phyloP scores from a whole-genome alignment of 2,329 filamentous ascomycete genomes.

The Sphaerulina musiva region DNA sequence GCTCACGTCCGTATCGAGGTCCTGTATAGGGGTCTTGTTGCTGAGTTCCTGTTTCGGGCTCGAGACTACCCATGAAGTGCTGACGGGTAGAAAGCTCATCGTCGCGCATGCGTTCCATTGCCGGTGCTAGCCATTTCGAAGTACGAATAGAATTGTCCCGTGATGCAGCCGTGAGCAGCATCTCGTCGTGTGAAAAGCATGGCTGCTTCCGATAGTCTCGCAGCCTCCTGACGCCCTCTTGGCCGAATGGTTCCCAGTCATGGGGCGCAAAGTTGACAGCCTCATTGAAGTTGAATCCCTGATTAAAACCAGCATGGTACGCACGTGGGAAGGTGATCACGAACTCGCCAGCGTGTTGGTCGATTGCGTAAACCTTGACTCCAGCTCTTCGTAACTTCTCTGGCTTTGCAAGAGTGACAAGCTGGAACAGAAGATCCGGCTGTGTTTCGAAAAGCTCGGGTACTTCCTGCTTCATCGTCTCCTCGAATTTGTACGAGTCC shows the following conservation, averaged over 20 bases:
- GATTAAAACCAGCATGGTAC: conserved; percentile 97
- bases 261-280: conserved; percentile 94
- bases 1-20: conserved; percentile 43
- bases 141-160: conserved; percentile 76
- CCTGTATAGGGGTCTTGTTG: conserved; percentile 28
- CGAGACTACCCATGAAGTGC: conserved; percentile 55
- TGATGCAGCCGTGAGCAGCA: conserved; percentile 83
- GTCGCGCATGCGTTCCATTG: conserved; percentile 68
- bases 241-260: conserved; percentile 92
- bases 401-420: conserved; percentile 91
- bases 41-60: conserved; percentile 40
- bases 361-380: conserved; percentile 87
- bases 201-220: conserved; percentile 84
- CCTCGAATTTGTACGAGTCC: conserved; percentile 90
- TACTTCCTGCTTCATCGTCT: conserved; percentile 89
- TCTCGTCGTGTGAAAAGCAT: conserved; percentile 94
- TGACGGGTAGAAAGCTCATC: conserved; percentile 65
- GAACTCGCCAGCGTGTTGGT: conserved; percentile 91
- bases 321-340: conserved; percentile 95
- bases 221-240: conserved; percentile 76
- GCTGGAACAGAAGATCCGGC: conserved; percentile 89
- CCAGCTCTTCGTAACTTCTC: conserved; percentile 89
- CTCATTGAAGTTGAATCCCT: conserved; percentile 97
- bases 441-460: conserved; percentile 96
- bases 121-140: conserved; percentile 89